Conservation (phyloP, 148 eudicot genomes). For the Rhododendron griersonianum region DNA sequence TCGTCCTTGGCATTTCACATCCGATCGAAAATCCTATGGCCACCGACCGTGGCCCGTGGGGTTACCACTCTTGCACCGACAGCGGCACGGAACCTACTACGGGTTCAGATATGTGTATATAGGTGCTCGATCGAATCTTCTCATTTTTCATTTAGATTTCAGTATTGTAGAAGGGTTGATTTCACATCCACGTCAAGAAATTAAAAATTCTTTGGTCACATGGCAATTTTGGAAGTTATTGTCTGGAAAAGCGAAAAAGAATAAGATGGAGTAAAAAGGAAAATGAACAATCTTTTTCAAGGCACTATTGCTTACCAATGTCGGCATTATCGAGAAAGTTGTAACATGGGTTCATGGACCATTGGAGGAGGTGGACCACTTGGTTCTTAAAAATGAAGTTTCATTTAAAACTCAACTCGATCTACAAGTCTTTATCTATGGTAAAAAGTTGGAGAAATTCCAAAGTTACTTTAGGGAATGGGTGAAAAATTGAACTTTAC, state of each 20-base stretch:
- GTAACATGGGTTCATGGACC: not conserved
- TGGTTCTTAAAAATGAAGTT: not conserved
- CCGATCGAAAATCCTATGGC: too few species aligned
- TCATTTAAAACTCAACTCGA: not conserved
- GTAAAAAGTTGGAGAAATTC: not conserved
- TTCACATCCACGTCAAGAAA: not conserved
- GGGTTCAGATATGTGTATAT: too few species aligned
- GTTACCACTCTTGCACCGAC: too few species aligned
- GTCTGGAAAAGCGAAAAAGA: not conserved
- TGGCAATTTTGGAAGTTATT: not conserved
- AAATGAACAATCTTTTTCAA: not conserved
- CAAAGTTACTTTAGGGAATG: not conserved
- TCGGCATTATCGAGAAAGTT: not conserved
- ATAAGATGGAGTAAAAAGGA: not conserved
- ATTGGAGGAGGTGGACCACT: not conserved
- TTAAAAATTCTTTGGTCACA: not conserved
- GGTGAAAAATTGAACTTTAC: not conserved
- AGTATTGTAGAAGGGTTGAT: not conserved
- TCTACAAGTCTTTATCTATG: not conserved
- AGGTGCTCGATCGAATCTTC: too few species aligned
- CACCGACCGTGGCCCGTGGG: too few species aligned
- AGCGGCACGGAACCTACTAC: too few species aligned
- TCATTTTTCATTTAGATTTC: too few species aligned
- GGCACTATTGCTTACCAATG: not conserved
- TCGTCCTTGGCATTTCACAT: not conserved